phyloP scores from a whole-genome alignment of 768 basidiomycete species.

The Pulveroboletus sp. region DNA sequence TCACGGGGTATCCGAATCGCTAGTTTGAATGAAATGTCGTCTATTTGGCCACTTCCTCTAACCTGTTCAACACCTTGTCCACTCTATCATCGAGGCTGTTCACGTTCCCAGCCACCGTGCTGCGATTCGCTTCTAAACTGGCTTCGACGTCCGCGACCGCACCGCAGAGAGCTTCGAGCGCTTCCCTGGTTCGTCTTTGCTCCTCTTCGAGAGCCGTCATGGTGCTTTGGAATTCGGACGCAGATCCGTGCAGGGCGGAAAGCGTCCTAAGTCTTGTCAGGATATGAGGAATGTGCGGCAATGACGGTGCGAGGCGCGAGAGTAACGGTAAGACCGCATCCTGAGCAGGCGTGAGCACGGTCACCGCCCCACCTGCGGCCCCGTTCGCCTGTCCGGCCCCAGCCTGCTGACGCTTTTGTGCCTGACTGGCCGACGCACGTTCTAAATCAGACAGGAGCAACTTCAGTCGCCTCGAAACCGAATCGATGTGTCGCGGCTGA shows the following conservation, averaged over 20 bases:
- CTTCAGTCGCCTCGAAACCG: constrained; percentile 90
- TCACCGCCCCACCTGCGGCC: constrained; percentile 13
- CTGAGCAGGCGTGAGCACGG: constrained; percentile 33
- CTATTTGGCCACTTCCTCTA: constrained; percentile 35
- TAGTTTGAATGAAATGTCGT: not conserved
- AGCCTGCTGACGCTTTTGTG: constrained; percentile 23
- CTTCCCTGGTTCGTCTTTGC: constrained; percentile 59
- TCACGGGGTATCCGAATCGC: constrained; percentile 3
- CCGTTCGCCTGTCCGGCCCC: constrained; percentile 4
- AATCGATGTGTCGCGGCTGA: constrained; percentile 94
- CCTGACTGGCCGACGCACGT: constrained; percentile 51
- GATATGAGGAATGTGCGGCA: constrained; percentile 86
- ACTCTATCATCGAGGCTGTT: constrained; percentile 61
- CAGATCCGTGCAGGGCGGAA: constrained; percentile 74
- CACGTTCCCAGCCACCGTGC: constrained; percentile 70
- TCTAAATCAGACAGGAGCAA: constrained; percentile 91
- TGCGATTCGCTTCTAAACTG: constrained; percentile 71
- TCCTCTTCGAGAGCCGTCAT: constrained; percentile 68
- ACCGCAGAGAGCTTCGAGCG: constrained; percentile 60
- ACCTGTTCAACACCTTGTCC: constrained; percentile 41
- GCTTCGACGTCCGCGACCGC: constrained; percentile 71
- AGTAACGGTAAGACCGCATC: constrained; percentile 69
- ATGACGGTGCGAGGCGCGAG: constrained; percentile 62
- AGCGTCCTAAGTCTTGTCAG: constrained; percentile 85
- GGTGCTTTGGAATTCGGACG: constrained; percentile 69